Conservation (phyloP, 805 yeast genomes). For the Starmerella etchellsii region DNA sequence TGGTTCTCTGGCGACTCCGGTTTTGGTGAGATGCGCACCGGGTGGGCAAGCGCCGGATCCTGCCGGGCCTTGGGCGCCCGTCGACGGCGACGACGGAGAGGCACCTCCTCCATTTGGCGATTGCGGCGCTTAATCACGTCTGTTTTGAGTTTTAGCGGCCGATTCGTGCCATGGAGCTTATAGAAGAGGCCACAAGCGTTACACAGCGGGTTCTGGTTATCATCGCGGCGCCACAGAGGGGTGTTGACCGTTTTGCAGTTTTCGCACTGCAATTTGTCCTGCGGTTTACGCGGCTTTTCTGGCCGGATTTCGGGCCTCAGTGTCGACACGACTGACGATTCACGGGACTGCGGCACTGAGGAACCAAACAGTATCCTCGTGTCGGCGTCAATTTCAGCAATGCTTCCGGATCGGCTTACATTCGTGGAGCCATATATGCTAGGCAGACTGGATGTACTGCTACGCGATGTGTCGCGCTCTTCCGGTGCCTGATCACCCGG, state of each 20-base stretch:
- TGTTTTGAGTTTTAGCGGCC: slow-evolving; percentile 82
- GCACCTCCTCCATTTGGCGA: slow-evolving; percentile 30
- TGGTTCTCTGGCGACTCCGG: no score
- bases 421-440: no score
- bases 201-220: slow-evolving; percentile 84
- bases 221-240: slow-evolving; percentile 89
- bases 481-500: no score
- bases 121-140: slow-evolving; percentile 89
- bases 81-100: slow-evolving; percentile 15
- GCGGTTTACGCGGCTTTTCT: background rate
- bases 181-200: slow-evolving; percentile 92
- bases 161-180: slow-evolving; percentile 86
- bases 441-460: no score
- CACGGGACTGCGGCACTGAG: no score
- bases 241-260: slow-evolving; percentile 89
- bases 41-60: background rate
- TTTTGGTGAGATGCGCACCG: background rate
- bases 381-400: no score
- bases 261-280: slow-evolving; percentile 37
- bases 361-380: no score
- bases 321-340: no score
- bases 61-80: slow-evolving; percentile 3
- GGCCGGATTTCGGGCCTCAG: no score
- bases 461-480: no score
- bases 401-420: no score